These are phyloP conservation scores for Botryotinia narcissicola DNA, from an alignment of 2,329 filamentous ascomycete species.

Conservation along the genomic window DNA sequence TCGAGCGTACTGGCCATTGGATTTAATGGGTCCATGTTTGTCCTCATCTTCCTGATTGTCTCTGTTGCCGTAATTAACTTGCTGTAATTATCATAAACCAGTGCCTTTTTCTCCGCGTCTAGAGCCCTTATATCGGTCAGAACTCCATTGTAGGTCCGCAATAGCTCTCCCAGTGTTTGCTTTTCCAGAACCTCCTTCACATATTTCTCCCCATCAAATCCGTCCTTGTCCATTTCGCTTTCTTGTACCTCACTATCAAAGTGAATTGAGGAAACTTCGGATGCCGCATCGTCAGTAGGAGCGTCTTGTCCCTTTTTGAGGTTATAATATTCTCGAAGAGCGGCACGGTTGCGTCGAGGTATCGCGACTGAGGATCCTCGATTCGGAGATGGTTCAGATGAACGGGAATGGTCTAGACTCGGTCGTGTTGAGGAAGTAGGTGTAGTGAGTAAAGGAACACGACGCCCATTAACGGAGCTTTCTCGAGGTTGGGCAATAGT, in stretches of 20 bases:
- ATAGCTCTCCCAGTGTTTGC: constrained; percentile 64
- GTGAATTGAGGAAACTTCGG: constrained; percentile 42
- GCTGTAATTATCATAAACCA: constrained; percentile 98
- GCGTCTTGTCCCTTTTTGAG: constrained; percentile 50
- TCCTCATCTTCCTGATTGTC: constrained; percentile 86
- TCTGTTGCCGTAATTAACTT: constrained; percentile 96
- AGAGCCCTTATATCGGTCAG: constrained; percentile 81
- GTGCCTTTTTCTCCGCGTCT: constrained; percentile 92
- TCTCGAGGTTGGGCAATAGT: constrained; percentile 64
- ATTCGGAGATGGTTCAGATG: constrained; percentile 56
- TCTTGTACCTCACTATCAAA: constrained; percentile 53
- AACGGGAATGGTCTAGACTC: constrained; percentile 65
- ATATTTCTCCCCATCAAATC: constrained; percentile 72
- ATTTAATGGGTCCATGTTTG: constrained; percentile 76
- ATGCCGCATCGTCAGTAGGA: constrained; percentile 29
- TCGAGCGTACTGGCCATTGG: constrained; percentile 70
- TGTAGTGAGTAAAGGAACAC: constrained; percentile 56
- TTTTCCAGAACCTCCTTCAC: constrained; percentile 60
- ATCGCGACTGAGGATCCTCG: constrained; percentile 39
- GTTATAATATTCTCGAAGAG: constrained; percentile 93
- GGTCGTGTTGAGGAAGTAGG: constrained; percentile 74
- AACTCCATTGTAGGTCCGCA: constrained; percentile 68
- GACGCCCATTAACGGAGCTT: constrained; percentile 54
- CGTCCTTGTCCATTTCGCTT: constrained; percentile 69
- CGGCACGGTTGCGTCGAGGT: constrained; percentile 64